These are phyloP conservation scores for Bromus sterilis DNA, from an alignment of 176 grass and related monocot species.

Conservation along the genomic window DNA sequence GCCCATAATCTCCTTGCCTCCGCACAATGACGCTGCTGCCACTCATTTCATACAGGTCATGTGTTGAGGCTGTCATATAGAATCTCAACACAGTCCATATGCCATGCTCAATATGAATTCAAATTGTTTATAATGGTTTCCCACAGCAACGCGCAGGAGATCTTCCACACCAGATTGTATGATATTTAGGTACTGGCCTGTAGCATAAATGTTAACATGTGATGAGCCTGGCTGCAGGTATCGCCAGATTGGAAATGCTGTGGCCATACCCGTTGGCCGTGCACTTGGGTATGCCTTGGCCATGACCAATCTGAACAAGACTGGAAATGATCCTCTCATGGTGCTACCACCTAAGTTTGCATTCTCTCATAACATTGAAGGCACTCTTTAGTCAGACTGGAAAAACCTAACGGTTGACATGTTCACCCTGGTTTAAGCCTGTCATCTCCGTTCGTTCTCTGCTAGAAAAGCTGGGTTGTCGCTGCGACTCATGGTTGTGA, in stretches of 20 bases:
- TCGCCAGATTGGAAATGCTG: conserved; percentile 88
- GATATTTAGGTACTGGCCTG: not conserved
- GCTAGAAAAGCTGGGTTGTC: not conserved
- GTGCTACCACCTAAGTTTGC: conserved; percentile 71
- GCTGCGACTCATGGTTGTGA: not conserved
- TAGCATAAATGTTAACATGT: conserved; percentile 16
- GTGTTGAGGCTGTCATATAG: not conserved
- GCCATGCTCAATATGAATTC: not conserved
- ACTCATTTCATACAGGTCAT: not conserved
- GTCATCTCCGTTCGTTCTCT: not conserved
- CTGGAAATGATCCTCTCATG: conserved; percentile 53
- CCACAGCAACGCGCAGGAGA: not conserved
- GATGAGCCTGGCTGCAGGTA: conserved; percentile 50
- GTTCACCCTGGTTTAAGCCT: not conserved
- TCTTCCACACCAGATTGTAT: not conserved
- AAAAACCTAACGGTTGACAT: not conserved
- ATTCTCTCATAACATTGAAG: conserved; percentile 34
- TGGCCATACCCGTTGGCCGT: conserved; percentile 73
- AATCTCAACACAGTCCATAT: not conserved
- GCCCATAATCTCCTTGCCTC: not conserved
- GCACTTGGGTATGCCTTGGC: conserved; percentile 72
- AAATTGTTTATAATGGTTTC: not conserved
- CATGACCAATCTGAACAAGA: conserved; percentile 50
- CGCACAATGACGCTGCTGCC: not conserved
- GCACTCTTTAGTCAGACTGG: not conserved